A percentile compares a stretch with the other conserved stretches of the same genome.
These are phyloP conservation scores for Globisporangium nagaii DNA, from an alignment of 352 stramenopile genomes.

Conservation along the genomic window DNA sequence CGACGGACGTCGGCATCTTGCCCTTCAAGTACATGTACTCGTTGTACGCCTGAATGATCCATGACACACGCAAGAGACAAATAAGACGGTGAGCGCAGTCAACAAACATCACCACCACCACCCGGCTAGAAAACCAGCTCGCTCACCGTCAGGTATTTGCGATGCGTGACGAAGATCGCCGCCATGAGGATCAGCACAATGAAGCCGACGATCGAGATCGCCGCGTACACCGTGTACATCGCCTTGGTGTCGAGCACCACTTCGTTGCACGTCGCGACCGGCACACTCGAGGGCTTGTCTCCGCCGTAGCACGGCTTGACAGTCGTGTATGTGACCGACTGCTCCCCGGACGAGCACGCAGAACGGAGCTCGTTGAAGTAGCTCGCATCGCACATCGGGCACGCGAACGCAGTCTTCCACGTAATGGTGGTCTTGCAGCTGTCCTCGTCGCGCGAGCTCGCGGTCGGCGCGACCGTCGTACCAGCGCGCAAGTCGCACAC, in stretches of 20 bases:
- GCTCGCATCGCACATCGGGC: slow-evolving; percentile 50
- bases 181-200: slow-evolving; percentile 67
- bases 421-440: slow-evolving; percentile 52
- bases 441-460: slow-evolving; percentile 30
- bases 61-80: neutral
- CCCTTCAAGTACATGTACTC: slow-evolving; percentile 83
- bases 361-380: slow-evolving; percentile 66
- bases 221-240: slow-evolving; percentile 70
- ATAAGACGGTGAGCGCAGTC: neutral
- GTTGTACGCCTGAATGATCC: slow-evolving; percentile 44
- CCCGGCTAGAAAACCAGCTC: neutral
- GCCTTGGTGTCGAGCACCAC: slow-evolving; percentile 66
- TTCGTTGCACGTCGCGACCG: slow-evolving; percentile 57
- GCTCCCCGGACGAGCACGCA: slow-evolving; percentile 45
- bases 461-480: slow-evolving; percentile 31
- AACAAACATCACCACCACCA: neutral
- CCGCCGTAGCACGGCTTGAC: slow-evolving; percentile 62
- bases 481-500: slow-evolving; percentile 63
- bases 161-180: slow-evolving; percentile 59
- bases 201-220: slow-evolving; percentile 51
- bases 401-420: slow-evolving; percentile 68
- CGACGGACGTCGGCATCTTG: slow-evolving; percentile 55
- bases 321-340: slow-evolving; percentile 52
- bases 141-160: slow-evolving; percentile 67
- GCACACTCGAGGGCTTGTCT: slow-evolving; percentile 26